phyloP scores from a whole-genome alignment of 352 stramenopile species.

The Phytophthora ohioensis region DNA sequence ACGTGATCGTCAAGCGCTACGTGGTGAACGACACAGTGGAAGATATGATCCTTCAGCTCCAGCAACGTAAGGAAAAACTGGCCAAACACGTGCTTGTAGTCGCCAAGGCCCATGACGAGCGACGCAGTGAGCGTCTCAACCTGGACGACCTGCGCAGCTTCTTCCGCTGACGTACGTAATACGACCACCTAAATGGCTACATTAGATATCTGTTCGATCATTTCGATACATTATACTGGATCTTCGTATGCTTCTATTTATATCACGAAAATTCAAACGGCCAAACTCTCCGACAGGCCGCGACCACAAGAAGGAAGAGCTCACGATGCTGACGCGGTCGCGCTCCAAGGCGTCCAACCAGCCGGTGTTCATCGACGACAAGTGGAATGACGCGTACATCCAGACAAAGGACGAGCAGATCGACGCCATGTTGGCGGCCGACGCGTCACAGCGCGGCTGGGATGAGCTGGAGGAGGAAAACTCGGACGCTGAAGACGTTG shows the following conservation, averaged over 20 bases:
- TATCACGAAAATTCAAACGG: constrained; percentile 23
- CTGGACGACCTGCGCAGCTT: constrained; percentile 79
- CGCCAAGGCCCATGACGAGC: constrained; percentile 44
- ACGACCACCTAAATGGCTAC: constrained; percentile 22
- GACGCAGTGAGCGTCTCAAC: constrained; percentile 57
- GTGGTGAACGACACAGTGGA: constrained; percentile 91
- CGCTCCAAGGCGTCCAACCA: constrained; percentile 68
- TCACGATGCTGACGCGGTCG: constrained; percentile 76
- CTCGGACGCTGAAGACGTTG: constrained; percentile 32
- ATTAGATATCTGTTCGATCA: constrained; percentile 4
- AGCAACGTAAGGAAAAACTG: constrained; percentile 91
- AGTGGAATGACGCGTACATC: constrained; percentile 88
- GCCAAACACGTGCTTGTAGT: constrained; percentile 85
- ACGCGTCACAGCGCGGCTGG: constrained; percentile 57
- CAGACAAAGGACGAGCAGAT: constrained; percentile 87
- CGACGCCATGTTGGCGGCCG: constrained; percentile 66
- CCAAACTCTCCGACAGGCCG: constrained; percentile 6
- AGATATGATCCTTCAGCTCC: constrained; percentile 91
- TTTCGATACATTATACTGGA: constrained; percentile 2
- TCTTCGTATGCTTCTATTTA: constrained; percentile 5
- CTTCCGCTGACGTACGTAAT: constrained; percentile 44
- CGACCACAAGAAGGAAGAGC: background rate
- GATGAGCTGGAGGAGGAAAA: constrained; percentile 57
- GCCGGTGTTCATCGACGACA: constrained; percentile 84
- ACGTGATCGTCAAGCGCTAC: constrained; percentile 92